phyloP scores from a whole-genome alignment of 768 basidiomycete genomes.

The Pilatotrama ljubarskyi region DNA sequence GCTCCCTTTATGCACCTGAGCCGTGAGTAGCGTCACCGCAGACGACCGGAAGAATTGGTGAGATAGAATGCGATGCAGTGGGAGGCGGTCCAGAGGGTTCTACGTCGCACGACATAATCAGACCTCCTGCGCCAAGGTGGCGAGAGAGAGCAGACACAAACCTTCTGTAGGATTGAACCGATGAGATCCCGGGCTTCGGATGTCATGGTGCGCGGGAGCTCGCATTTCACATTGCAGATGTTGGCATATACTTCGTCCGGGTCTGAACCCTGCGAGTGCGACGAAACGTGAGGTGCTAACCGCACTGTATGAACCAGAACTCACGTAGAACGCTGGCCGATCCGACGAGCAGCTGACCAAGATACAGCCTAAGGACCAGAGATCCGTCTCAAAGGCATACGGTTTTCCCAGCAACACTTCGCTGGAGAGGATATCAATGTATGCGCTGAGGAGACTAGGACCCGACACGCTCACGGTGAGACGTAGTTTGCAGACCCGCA shows the following conservation, averaged over 20 bases:
- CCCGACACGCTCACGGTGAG: conserved; percentile 40
- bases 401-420: conserved; percentile 38
- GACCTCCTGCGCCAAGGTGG: neutral
- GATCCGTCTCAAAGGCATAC: conserved; percentile 40
- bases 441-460: neutral
- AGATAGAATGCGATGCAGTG: conserved; percentile 27
- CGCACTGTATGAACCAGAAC: neutral
- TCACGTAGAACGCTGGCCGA: conserved; percentile 36
- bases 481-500: conserved; percentile 33
- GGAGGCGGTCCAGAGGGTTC: conserved; percentile 32
- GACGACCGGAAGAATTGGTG: conserved; percentile 37
- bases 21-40: conserved; percentile 15
- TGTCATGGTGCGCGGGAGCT: conserved; percentile 30
- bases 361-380: conserved; percentile 51
- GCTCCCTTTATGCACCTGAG: neutral
- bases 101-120: conserved; percentile 4
- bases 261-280: conserved; percentile 22
- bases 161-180: conserved; percentile 26
- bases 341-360: conserved; percentile 40
- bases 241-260: conserved; percentile 26
- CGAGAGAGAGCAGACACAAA: neutral
- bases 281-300: neutral
- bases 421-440: conserved; percentile 27
- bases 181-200: conserved; percentile 25
- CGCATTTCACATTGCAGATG: conserved; percentile 27